phyloP scores from a whole-genome alignment of 371 early-diverging fungal species.

The Mortierella sp. region DNA sequence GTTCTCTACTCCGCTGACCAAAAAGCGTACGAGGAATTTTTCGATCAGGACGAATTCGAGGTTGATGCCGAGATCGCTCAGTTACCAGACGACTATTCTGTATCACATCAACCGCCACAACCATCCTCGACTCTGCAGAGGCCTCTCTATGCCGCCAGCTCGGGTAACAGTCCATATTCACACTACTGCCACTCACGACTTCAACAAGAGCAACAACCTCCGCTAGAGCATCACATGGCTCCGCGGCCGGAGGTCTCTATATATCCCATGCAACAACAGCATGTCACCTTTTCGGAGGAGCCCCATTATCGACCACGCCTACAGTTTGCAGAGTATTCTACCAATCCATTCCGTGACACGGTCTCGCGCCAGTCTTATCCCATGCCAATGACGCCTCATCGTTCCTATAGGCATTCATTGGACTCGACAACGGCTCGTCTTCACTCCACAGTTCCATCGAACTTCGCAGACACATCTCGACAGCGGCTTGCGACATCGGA shows the following conservation, averaged over 20 bases:
- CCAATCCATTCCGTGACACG: slow-evolving; percentile 13
- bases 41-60: slow-evolving; percentile 3
- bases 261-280: not conserved
- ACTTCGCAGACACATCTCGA: not conserved
- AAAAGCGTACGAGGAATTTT: slow-evolving; percentile 11
- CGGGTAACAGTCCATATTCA: not conserved
- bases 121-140: not conserved
- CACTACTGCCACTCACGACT: not conserved
- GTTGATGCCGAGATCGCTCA: slow-evolving; percentile 2
- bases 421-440: not conserved
- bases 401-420: slow-evolving; percentile 12
- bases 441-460: not conserved
- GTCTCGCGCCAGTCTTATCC: not conserved
- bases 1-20: too few relatives aligned
- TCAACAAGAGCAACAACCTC: not conserved
- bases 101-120: not conserved
- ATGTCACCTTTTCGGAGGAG: not conserved
- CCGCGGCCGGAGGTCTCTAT: not conserved
- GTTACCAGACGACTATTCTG: not conserved
- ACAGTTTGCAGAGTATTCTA: too few relatives aligned
- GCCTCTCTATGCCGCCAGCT: not conserved
- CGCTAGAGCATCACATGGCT: not conserved
- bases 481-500: slow-evolving; percentile 2
- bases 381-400: not conserved
- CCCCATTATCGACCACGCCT: too few relatives aligned